These are phyloP conservation scores for Marchantia polymorpha DNA, from an alignment of 225 moss, liverwort and hornwort species.

Conservation along the genomic window DNA sequence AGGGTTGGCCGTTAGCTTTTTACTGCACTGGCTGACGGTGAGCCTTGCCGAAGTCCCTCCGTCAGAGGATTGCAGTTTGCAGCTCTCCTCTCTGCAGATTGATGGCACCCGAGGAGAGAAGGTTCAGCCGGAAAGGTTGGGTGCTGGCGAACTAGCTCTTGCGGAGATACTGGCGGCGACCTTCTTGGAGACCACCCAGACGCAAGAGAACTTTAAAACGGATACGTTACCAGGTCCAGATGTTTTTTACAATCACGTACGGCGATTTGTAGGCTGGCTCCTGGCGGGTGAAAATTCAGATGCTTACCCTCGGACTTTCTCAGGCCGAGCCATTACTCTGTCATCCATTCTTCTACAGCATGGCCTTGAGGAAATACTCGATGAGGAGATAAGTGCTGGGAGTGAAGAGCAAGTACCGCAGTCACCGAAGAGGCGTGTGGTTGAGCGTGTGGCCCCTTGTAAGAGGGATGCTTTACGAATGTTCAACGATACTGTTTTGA, in stretches of 20 bases:
- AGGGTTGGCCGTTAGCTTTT: constrained; percentile 57
- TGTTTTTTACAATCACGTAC: constrained; percentile 53
- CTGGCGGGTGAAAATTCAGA: constrained; percentile 62
- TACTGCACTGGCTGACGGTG: constrained; percentile 94
- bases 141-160: constrained; percentile 72
- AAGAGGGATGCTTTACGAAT: constrained; percentile 23
- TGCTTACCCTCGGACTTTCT: constrained; percentile 51
- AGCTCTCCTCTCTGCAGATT: constrained; percentile 87
- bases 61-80: constrained; percentile 89
- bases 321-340: constrained; percentile 79
- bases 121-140: constrained; percentile 53
- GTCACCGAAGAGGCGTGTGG: too few relatives aligned
- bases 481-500: constrained; percentile 20
- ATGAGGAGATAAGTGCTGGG: too few relatives aligned
- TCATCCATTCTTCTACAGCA: constrained; percentile 83
- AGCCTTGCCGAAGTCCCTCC: constrained; percentile 92
- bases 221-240: constrained; percentile 67
- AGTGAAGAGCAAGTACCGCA: too few relatives aligned
- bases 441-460: too few relatives aligned
- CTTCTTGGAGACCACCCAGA: constrained; percentile 52
- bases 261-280: constrained; percentile 78
- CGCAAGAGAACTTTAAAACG: constrained; percentile 37
- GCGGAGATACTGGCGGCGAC: constrained; percentile 78
- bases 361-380: constrained; percentile 78
- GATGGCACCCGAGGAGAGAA: constrained; percentile 50